Conservation (phyloP, 495 filamentous ascomycete genomes). For the Annulohypoxylon stygium region DNA sequence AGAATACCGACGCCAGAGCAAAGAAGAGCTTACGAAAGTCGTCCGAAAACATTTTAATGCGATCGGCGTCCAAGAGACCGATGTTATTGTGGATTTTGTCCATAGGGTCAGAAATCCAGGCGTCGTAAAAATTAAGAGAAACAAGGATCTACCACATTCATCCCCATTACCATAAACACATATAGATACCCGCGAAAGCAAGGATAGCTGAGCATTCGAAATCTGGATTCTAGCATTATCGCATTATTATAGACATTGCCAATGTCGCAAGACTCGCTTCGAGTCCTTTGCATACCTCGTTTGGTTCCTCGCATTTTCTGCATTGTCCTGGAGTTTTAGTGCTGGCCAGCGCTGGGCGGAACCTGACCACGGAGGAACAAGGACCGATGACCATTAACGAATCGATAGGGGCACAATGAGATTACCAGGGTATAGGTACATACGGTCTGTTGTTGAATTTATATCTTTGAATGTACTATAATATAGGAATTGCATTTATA, state of each 20-base stretch:
- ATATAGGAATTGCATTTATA: neutral
- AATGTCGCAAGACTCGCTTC: slow-evolving; percentile 20
- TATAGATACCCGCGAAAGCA: slow-evolving; percentile 43
- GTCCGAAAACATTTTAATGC: slow-evolving; percentile 94
- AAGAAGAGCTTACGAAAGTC: slow-evolving; percentile 82
- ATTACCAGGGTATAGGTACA: slow-evolving; percentile 25
- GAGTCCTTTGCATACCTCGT: slow-evolving; percentile 28
- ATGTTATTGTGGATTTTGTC: slow-evolving; percentile 87
- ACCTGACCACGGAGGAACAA: slow-evolving; percentile 42
- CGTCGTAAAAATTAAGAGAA: slow-evolving; percentile 50
- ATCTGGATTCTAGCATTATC: slow-evolving; percentile 20
- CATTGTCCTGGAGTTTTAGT: slow-evolving; percentile 51
- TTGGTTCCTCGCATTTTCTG: slow-evolving; percentile 38
- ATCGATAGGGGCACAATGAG: slow-evolving; percentile 29
- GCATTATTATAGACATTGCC: slow-evolving; percentile 25
- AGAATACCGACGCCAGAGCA: slow-evolving; percentile 74
- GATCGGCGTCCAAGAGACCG: slow-evolving; percentile 84
- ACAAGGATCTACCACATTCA: slow-evolving; percentile 47
- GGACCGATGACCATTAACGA: slow-evolving; percentile 45
- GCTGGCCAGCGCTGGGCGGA: slow-evolving; percentile 43
- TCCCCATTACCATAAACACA: slow-evolving; percentile 49
- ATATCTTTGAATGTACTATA: slow-evolving; percentile 9
- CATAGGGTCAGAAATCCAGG: slow-evolving; percentile 76
- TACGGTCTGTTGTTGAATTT: slow-evolving; percentile 21
- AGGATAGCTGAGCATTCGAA: slow-evolving; percentile 36